These are phyloP conservation scores for Porogramme epimiltina DNA, from an alignment of 1,284 basidiomycete species.

Conservation along the genomic window DNA sequence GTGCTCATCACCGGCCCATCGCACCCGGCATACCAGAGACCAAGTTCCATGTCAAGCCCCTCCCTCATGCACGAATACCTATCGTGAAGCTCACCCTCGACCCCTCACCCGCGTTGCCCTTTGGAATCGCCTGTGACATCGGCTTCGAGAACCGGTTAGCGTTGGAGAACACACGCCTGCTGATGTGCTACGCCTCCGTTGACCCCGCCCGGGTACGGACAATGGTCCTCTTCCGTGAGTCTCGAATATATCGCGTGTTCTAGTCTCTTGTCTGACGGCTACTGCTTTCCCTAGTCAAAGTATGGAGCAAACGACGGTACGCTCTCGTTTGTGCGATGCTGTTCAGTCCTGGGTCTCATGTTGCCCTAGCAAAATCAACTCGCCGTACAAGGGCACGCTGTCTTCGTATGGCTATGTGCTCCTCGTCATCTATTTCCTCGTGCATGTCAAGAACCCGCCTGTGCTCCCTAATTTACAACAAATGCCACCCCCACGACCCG, in stretches of 20 bases:
- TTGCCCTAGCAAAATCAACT: constrained; percentile 87
- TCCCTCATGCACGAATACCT: constrained; percentile 96
- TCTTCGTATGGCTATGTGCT: constrained; percentile 98
- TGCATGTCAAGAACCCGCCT: constrained; percentile 95
- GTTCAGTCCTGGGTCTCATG: constrained; percentile 2
- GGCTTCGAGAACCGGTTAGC: constrained; percentile 98
- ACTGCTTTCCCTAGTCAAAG: constrained; percentile 72
- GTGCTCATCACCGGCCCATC: constrained; percentile 7
- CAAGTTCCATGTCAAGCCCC: constrained; percentile 95
- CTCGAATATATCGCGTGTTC: not conserved
- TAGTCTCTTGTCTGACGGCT: constrained; percentile 1
- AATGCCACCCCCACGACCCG: constrained; percentile 83
- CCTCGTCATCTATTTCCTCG: constrained; percentile 95
- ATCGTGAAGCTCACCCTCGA: constrained; percentile 97
- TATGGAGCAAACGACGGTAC: constrained; percentile 95
- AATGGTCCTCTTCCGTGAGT: constrained; percentile 92
- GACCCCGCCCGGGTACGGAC: constrained; percentile 94
- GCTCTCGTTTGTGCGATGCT: not conserved
- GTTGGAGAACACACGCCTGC: constrained; percentile 93
- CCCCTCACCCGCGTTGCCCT: constrained; percentile 86
- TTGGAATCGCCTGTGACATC: constrained; percentile 95
- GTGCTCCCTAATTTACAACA: constrained; percentile 92
- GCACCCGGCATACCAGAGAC: constrained; percentile 71
- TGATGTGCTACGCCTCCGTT: constrained; percentile 97
- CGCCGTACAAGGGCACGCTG: constrained; percentile 94